Percentiles rank a stretch among this genome's conserved stretches.
Evolutionary conservation across 768 basidiomycete species (phyloP).

Genomic region (Kwoniella europaea): DNA sequence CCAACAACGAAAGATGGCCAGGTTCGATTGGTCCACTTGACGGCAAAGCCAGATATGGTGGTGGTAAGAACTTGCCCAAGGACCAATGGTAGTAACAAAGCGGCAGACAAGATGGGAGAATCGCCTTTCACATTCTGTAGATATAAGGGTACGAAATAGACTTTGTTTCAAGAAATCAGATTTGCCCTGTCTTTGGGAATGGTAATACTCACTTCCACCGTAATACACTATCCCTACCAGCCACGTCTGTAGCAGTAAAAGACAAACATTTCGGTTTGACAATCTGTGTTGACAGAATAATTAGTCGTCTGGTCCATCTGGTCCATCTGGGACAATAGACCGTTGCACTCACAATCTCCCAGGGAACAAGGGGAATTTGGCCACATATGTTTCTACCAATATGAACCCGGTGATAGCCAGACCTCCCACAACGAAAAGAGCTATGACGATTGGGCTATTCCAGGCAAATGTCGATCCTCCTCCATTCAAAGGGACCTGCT

Average conservation of each 20-base stretch:
- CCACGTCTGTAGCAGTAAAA: constrained; percentile 43
- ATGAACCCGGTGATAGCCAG: constrained; percentile 30
- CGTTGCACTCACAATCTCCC: constrained; percentile 27
- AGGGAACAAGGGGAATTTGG: constrained; percentile 41
- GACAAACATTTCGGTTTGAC: constrained; percentile 34
- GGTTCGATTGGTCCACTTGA: constrained; percentile 39
- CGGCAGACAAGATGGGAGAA: constrained; percentile 37
- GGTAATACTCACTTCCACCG: constrained; percentile 33
- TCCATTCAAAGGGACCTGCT: constrained; percentile 37
- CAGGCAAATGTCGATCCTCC: constrained; percentile 45
- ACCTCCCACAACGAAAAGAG: constrained; percentile 34
- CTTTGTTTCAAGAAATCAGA: background rate
- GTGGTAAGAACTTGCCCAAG: constrained; percentile 39
- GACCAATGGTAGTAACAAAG: constrained; percentile 44
- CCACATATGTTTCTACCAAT: constrained; percentile 26
- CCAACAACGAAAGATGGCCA: constrained; percentile 39
- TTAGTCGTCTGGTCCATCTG: background rate
- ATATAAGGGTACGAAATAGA: constrained; percentile 44
- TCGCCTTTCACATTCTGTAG: constrained; percentile 43
- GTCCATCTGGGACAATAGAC: background rate
- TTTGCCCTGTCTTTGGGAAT: too few relatives aligned
- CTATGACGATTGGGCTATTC: constrained; percentile 39
- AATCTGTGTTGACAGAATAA: constrained; percentile 12
- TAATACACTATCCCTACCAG: constrained; percentile 48
- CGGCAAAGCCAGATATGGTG: constrained; percentile 34